These are phyloP conservation scores for Neonectria ditissima DNA, from an alignment of 2,329 filamentous ascomycete species.

Conservation along the genomic window DNA sequence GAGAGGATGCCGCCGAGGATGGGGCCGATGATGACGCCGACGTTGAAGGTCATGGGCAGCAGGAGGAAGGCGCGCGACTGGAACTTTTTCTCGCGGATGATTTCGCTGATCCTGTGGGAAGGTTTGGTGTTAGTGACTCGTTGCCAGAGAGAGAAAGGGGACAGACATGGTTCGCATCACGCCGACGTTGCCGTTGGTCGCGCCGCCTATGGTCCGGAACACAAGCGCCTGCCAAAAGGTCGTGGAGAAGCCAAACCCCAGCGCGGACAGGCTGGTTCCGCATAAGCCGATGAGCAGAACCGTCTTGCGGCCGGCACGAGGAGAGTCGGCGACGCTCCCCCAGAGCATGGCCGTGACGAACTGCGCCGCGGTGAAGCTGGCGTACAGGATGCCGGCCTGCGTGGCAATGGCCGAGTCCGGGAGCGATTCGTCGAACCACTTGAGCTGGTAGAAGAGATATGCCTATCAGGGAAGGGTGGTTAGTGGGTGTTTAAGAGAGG, in stretches of 20 bases:
- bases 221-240: constrained; percentile 78
- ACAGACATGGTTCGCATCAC: constrained; percentile 78
- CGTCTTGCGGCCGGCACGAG: constrained; percentile 77
- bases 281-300: constrained; percentile 82
- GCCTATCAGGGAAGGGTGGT: constrained; percentile 56
- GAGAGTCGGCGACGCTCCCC: constrained; percentile 77
- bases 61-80: constrained; percentile 80
- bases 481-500: not conserved
- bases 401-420: constrained; percentile 75
- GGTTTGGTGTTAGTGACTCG: not conserved
- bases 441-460: constrained; percentile 92
- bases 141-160: not conserved
- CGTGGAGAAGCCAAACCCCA: constrained; percentile 73
- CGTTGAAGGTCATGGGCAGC: constrained; percentile 79
- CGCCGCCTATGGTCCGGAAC: constrained; percentile 75
- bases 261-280: constrained; percentile 64
- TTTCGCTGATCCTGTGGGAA: constrained; percentile 68
- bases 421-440: constrained; percentile 72
- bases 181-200: constrained; percentile 79
- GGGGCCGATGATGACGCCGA: constrained; percentile 80
- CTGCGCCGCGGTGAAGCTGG: constrained; percentile 84
- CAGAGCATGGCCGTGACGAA: constrained; percentile 86
- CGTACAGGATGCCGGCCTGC: constrained; percentile 82
- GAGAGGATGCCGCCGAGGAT: constrained; percentile 76
- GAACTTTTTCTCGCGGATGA: constrained; percentile 72